Base-by-base conservation (phyloP, 805 yeast species). In the Monosporozyma aerobia region DNA sequence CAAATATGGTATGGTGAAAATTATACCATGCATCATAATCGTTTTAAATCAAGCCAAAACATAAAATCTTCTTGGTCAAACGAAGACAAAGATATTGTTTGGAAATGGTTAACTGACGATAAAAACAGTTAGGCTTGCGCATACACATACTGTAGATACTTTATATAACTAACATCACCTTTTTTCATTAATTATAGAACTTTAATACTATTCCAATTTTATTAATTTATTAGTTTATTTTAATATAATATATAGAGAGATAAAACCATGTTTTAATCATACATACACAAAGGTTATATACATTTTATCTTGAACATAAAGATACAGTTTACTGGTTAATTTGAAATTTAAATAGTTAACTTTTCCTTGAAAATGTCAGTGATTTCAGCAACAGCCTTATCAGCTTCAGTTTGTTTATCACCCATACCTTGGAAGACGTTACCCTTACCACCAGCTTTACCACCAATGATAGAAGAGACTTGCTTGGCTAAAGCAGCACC, bases 381-480 rank as follows among this genome's bases (percentile, higher is more conserved):
- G 50, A 90, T 80, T 57, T 83, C 87, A 35, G 76, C 79, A 58
- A 94, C 76, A 29, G 99, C 99, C 43, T 76, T 77, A 44, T 76
- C 77, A 51, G 89, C 76, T 57, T 86, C 87, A 35, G 72, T 76
- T 39, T 83, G 77, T 57, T 88, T 85, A 61, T 84, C 88, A 62
- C 99, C 99, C 83, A 89, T 86, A 72, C 99, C 99, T 75, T 94
- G 99, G 61, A 89, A 88, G 52, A 90, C 83, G 59, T 89, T 87
- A 57, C 97, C 98, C 73, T 89, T 94, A 70, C 99, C 99, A 73
- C 99, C 99, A 54, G 96, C 95, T 70, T 86, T 89, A 71, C 99
- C 99, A 59, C 99, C 99, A 61, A 94, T 81, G 62, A 77, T 74
- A 39, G 74, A 71, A 46, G 90, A 75, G 45, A 87, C 98, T 53